These are phyloP conservation scores for Rhodotorula glutinis DNA, from an alignment of 1,284 basidiomycete genomes.

Conservation along the genomic window DNA sequence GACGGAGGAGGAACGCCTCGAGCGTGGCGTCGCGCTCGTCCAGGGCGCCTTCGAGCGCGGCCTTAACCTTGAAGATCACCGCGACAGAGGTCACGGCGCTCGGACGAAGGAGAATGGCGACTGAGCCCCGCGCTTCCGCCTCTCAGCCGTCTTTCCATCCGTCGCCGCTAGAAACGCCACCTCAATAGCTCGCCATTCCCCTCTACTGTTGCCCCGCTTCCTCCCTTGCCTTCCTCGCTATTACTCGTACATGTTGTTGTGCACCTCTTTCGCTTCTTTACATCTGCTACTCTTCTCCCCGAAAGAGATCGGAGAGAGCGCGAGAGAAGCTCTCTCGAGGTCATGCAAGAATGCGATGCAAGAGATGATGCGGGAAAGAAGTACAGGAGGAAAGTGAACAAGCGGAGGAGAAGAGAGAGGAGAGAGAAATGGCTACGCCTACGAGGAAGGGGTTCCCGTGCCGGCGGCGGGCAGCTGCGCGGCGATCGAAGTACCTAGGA, in stretches of 20 bases:
- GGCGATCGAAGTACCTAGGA: neutral
- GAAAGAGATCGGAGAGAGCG: too few species aligned
- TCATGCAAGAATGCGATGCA: too few species aligned
- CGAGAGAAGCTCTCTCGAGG: too few species aligned
- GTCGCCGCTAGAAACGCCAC: too few species aligned
- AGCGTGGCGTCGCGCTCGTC: slow-evolving; percentile 41
- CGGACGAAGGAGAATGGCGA: neutral
- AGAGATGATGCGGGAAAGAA: too few species aligned
- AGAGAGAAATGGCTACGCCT: neutral
- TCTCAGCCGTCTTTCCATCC: neutral
- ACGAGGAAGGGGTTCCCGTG: neutral
- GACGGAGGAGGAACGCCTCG: slow-evolving; percentile 40
- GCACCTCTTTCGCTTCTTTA: too few species aligned
- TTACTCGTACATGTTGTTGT: too few species aligned
- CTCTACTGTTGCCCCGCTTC: too few species aligned
- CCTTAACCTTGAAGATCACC: slow-evolving; percentile 3
- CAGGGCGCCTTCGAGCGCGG: slow-evolving; percentile 37
- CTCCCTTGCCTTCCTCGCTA: too few species aligned
- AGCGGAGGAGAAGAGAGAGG: neutral
- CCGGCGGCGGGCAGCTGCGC: neutral
- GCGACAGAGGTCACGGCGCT: neutral
- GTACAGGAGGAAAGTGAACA: neutral
- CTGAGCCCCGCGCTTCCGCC: neutral
- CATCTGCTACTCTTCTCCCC: too few species aligned
- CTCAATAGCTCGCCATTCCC: too few species aligned